Evolutionary conservation across 176 grass and related monocot species (phyloP).

Genomic region (Rhipidocladum racemiflorum): DNA sequence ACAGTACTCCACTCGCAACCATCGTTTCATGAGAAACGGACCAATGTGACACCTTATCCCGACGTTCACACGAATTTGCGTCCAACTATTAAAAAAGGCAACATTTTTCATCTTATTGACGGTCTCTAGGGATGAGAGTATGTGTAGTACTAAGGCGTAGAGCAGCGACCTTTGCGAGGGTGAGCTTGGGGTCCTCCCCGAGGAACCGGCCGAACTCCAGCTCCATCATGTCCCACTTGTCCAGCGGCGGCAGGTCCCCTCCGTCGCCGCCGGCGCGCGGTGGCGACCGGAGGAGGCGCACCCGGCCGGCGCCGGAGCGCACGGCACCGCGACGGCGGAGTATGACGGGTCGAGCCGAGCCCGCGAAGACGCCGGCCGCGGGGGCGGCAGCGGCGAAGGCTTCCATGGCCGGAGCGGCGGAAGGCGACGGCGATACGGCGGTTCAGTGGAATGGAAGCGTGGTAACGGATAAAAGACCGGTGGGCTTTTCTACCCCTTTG

Average conservation of each 20-base stretch:
- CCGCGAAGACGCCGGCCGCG: constrained; percentile 50
- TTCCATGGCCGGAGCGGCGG: constrained; percentile 45
- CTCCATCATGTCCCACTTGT: constrained; percentile 83
- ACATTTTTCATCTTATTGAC: neutral
- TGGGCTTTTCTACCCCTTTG: too few relatives aligned
- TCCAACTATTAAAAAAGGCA: neutral
- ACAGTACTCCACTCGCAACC: neutral
- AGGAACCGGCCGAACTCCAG: constrained; percentile 70
- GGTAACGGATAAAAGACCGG: constrained; percentile 23
- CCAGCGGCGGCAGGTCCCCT: constrained; percentile 41
- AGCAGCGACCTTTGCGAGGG: constrained; percentile 61
- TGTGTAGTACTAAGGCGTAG: neutral
- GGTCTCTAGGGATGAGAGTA: neutral
- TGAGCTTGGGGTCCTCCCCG: constrained; percentile 83
- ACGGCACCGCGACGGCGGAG: neutral
- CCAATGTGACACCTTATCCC: neutral
- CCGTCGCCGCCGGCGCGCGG: constrained; percentile 7
- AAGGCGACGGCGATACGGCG: neutral
- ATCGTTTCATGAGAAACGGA: neutral
- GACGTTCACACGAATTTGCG: neutral
- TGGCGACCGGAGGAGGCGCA: constrained; percentile 32
- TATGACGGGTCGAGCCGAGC: neutral
- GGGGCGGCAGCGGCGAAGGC: constrained; percentile 37
- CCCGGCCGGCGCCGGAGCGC: neutral
- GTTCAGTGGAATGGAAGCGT: constrained; percentile 8